phyloP scores from a whole-genome alignment of 2,329 filamentous ascomycete species.

The Colletotrichum scovillei region DNA sequence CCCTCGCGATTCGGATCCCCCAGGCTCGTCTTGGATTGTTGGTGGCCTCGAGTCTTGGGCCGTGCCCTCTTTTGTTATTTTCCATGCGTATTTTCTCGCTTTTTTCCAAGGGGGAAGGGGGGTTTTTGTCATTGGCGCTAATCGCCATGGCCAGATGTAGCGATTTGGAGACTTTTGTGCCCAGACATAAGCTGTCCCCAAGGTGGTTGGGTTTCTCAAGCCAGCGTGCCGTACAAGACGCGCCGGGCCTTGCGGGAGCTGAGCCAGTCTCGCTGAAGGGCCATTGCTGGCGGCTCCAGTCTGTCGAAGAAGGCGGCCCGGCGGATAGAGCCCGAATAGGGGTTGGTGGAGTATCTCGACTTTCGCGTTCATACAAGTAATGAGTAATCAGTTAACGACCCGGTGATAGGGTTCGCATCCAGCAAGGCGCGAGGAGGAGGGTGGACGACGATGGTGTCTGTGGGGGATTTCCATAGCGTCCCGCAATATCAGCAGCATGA shows the following conservation, averaged over 20 bases:
- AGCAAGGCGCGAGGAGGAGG: not conserved
- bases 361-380: not conserved
- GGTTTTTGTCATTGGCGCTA: not conserved
- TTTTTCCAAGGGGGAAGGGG: not conserved
- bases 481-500: not conserved
- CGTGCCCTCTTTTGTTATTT: slow-evolving; percentile 3
- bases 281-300: not conserved
- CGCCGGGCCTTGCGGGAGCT: not conserved
- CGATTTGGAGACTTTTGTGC: slow-evolving; percentile 5
- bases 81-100: not conserved
- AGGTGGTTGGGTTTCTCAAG: not conserved
- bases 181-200: not conserved
- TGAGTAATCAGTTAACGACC: not conserved
- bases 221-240: not conserved
- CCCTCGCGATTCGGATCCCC: not conserved
- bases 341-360: not conserved
- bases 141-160: not conserved
- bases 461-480: slow-evolving; percentile 15
- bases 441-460: slow-evolving; percentile 10
- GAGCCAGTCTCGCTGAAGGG: not conserved
- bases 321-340: not conserved
- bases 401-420: not conserved
- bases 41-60: not conserved
- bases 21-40: not conserved
- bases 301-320: not conserved